A percentile compares a stretch with the other conserved stretches of the same genome.
phyloP scores from a whole-genome alignment of 2,329 filamentous ascomycete genomes.

The Keithomyces neogunnii region DNA sequence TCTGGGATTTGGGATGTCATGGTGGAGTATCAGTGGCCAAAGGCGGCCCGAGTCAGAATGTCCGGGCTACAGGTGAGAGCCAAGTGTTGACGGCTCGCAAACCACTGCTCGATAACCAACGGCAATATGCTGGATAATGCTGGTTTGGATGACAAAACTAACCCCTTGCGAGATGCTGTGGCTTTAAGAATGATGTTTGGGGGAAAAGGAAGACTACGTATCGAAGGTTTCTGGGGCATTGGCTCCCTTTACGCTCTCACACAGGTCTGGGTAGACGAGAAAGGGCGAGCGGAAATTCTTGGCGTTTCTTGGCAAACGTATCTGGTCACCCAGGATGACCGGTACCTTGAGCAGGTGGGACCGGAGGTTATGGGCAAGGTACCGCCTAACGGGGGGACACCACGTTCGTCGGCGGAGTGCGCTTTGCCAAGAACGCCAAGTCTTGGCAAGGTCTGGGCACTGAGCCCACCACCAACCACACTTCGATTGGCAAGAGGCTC shows the following conservation, averaged over 20 bases:
- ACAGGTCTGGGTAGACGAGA: slow-evolving; percentile 24
- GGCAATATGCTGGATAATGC: neutral
- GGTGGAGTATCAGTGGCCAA: slow-evolving; percentile 14
- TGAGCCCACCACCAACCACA: slow-evolving; percentile 17
- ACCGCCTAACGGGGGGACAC: slow-evolving; percentile 11
- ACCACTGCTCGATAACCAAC: neutral
- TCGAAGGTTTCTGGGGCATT: slow-evolving; percentile 15
- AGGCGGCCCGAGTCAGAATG: neutral
- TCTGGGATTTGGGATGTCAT: slow-evolving; percentile 26
- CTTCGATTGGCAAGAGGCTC: slow-evolving; percentile 19
- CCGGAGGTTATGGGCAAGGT: neutral
- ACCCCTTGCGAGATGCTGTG: neutral
- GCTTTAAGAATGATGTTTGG: slow-evolving; percentile 8
- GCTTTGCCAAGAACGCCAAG: slow-evolving; percentile 28
- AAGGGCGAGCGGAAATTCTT: slow-evolving; percentile 31
- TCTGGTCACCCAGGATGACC: slow-evolving; percentile 11
- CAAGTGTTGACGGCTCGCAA: neutral
- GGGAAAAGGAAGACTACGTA: neutral
- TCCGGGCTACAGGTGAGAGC: neutral
- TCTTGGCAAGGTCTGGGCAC: slow-evolving; percentile 29
- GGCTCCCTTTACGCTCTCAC: slow-evolving; percentile 28
- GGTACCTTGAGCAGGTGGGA: neutral
- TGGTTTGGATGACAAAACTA: neutral
- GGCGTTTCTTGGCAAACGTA: slow-evolving; percentile 22
- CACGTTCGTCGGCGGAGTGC: slow-evolving; percentile 17